phyloP scores from a whole-genome alignment of 176 grass and related monocot genomes.

The Otatea glauca region DNA sequence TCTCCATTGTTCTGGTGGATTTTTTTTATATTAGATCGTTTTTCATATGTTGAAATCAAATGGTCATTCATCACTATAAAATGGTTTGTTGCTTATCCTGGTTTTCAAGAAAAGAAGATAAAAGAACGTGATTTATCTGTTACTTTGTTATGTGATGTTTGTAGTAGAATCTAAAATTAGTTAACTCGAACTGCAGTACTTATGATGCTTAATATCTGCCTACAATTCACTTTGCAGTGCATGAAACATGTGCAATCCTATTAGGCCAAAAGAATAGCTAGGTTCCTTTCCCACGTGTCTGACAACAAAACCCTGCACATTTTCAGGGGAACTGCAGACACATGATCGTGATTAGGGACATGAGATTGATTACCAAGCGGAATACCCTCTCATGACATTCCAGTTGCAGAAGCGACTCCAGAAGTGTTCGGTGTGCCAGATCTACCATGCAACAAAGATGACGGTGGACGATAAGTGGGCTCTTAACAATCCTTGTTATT shows the following conservation, averaged over 20 bases:
- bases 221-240: neutral
- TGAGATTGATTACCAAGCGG: slow-evolving; percentile 75
- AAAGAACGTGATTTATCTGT: slow-evolving; percentile 4
- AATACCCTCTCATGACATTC: slow-evolving; percentile 80
- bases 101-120: neutral
- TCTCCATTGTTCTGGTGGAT: neutral
- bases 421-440: slow-evolving; percentile 90
- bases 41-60: neutral
- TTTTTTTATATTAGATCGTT: neutral
- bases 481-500: slow-evolving; percentile 83
- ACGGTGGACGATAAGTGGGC: slow-evolving; percentile 91
- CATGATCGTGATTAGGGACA: slow-evolving; percentile 76
- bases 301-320: neutral
- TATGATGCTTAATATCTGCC: neutral
- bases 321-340: slow-evolving; percentile 94
- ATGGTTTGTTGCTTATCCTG: neutral
- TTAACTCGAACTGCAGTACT: neutral
- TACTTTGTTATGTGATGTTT: slow-evolving; percentile 33
- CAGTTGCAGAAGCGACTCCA: slow-evolving; percentile 65
- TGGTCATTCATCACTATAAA: neutral
- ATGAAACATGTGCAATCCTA: neutral
- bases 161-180: neutral
- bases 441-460: slow-evolving; percentile 82
- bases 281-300: neutral
- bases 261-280: neutral